Evolutionary conservation across 2,329 filamentous ascomycete species (phyloP).

Genomic region (Aotearoamyces nothofagi): DNA sequence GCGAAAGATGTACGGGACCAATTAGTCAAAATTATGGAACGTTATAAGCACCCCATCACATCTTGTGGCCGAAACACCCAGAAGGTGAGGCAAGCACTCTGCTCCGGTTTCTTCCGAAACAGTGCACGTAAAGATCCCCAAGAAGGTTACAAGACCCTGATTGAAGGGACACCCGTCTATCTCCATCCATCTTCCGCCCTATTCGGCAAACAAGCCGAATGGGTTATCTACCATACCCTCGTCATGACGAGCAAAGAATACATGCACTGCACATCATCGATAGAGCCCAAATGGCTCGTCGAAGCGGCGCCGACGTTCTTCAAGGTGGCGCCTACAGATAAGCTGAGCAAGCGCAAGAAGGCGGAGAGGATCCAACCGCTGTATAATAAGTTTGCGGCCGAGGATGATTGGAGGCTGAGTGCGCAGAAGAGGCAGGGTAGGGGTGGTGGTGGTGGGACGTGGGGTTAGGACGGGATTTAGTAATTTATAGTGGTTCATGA

Average conservation of each 20-base stretch:
- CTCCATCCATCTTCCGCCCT: constrained; percentile 83
- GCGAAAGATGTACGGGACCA: constrained; percentile 89
- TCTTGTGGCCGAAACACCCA: constrained; percentile 81
- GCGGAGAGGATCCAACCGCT: constrained; percentile 90
- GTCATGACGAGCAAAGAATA: constrained; percentile 95
- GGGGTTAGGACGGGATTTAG: constrained; percentile 45
- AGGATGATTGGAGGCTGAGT: constrained; percentile 89
- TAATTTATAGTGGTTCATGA: too few relatives aligned
- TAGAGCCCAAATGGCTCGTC: constrained; percentile 89
- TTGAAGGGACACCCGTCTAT: constrained; percentile 88
- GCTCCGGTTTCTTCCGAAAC: constrained; percentile 91
- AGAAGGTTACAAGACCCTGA: constrained; percentile 95
- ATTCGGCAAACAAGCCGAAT: constrained; percentile 91
- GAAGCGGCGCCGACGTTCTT: constrained; percentile 98
- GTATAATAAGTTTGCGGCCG: constrained; percentile 81
- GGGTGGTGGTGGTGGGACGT: constrained; percentile 81
- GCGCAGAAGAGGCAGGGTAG: constrained; percentile 76
- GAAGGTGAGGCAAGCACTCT: constrained; percentile 77
- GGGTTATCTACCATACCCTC: constrained; percentile 85
- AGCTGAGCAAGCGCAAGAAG: constrained; percentile 79
- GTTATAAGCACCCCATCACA: constrained; percentile 68
- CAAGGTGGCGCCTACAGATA: constrained; percentile 83
- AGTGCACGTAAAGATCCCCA: constrained; percentile 87
- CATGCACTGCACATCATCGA: constrained; percentile 86
- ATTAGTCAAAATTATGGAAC: constrained; percentile 82